Conservation (phyloP, 345 rosid genomes). For the Geranium rotundifolium region DNA sequence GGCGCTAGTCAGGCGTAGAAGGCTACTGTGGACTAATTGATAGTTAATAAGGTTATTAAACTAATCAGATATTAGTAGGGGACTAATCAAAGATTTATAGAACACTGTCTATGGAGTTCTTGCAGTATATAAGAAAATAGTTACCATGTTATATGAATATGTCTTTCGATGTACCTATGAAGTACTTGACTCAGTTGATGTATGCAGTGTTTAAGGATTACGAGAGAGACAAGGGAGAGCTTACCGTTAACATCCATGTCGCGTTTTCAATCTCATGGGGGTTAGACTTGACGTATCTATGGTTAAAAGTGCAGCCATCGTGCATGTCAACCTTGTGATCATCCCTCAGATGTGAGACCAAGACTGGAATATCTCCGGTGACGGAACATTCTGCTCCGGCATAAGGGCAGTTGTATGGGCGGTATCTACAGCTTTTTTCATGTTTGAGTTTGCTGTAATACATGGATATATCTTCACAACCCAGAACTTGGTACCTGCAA, state of each 20-base stretch:
- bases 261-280: slow-evolving; percentile 85
- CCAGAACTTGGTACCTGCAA: slow-evolving; percentile 57
- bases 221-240: slow-evolving; percentile 5
- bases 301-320: slow-evolving; percentile 73
- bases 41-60: too few species aligned
- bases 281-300: slow-evolving; percentile 77
- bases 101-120: too few species aligned
- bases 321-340: slow-evolving; percentile 96
- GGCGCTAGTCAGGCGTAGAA: too few species aligned
- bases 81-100: too few species aligned
- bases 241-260: slow-evolving; percentile 95
- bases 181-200: too few species aligned
- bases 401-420: slow-evolving; percentile 75
- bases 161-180: too few species aligned
- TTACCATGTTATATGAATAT: too few species aligned
- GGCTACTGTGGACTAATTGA: too few species aligned
- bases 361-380: slow-evolving; percentile 61
- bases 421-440: slow-evolving; percentile 57
- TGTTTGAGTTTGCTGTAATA: slow-evolving; percentile 78
- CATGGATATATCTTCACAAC: slow-evolving; percentile 69
- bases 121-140: too few species aligned
- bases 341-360: slow-evolving; percentile 63
- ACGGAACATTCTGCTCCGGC: slow-evolving; percentile 83
- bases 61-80: too few species aligned
- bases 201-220: too few species aligned